Evolutionary conservation across 345 rosid genomes (phyloP), one percentile per base, ranked within the genome.

Genomic region (Boechera retrofracta): DNA sequence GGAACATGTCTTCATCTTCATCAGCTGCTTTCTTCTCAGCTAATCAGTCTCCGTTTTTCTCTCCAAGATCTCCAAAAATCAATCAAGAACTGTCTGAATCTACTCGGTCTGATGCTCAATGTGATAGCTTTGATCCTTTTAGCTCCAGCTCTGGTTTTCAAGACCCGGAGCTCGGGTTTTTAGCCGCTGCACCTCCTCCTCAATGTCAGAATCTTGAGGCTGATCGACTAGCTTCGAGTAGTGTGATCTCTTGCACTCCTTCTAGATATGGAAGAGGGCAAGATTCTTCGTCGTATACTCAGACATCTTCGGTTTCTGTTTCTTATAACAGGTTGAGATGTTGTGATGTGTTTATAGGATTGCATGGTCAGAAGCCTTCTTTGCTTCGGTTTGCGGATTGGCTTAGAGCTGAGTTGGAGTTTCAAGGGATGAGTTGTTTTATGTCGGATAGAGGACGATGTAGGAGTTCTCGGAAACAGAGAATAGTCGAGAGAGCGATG

Each of bases 21-120:
- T 91, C 99, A 1, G 91, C 98, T 3, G 86, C 87, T 79, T 92
- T 92, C 85, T 87, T 87, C 86, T 95, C 99, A 0, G 99, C 98
- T 1, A 92, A 87, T 57, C 99, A 95, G 72, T 94, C 97, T 0
- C 97, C 98, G 0, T 90, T 92, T 74, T 91, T 95, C 84, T 92
- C 98, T 31, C 99, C 99, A 7, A 86, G 91, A 72, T 87, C 95
- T 61, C 85, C 97, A 6, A 82, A 87, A 7, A 58, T 82, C 80
- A 88, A 81, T 36, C 81, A 72, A 79, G 78, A 79, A 60, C 65
- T 79, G 4, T 87, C 98, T 0, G 96, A 88, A 79, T 89, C 91
- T 0, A 79, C 84, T 44, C 79, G 89, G 67, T 89, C 89, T 7
- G 92, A 90, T 82, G 87, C 89, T 69, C 90, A 77, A 7, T 80